These are phyloP conservation scores for Emergomyces pasteurianus DNA, from an alignment of 2,329 filamentous ascomycete genomes.

Conservation along the genomic window DNA sequence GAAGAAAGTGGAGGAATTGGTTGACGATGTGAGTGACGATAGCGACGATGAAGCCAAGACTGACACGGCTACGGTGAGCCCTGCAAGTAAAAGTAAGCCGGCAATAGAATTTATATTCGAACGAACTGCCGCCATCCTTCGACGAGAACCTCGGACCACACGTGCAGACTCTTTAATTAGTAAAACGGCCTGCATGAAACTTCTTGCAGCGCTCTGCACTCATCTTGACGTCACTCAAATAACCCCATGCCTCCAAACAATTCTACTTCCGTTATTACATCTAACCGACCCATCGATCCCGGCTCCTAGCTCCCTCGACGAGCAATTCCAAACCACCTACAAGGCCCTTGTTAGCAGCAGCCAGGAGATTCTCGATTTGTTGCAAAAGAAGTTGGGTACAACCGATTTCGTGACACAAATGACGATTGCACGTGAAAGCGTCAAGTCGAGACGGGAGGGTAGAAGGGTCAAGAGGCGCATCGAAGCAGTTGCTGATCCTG, in stretches of 20 bases:
- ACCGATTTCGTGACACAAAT: conserved; percentile 65
- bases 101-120: conserved; percentile 65
- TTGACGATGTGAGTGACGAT: conserved; percentile 28
- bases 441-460: conserved; percentile 60
- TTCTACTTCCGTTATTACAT: conserved; percentile 63
- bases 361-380: conserved; percentile 63
- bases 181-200: conserved; percentile 63
- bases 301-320: conserved; percentile 57
- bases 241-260: conserved; percentile 48
- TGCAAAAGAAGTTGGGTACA: conserved; percentile 78
- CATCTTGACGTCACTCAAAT: conserved; percentile 49
- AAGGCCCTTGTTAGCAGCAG: conserved; percentile 60
- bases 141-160: conserved; percentile 57
- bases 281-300: conserved; percentile 71
- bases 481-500: conserved; percentile 71
- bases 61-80: conserved; percentile 32
- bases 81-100: conserved; percentile 35
- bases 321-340: conserved; percentile 55
- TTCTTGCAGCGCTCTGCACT: conserved; percentile 57
- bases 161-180: conserved; percentile 53
- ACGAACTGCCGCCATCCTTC: conserved; percentile 65
- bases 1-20: conserved; percentile 29
- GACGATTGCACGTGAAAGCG: conserved; percentile 57
- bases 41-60: conserved; percentile 32
- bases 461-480: conserved; percentile 78